Evolutionary conservation across 768 basidiomycete species (phyloP).

Genomic region (Macrolepiota fuliginosa): DNA sequence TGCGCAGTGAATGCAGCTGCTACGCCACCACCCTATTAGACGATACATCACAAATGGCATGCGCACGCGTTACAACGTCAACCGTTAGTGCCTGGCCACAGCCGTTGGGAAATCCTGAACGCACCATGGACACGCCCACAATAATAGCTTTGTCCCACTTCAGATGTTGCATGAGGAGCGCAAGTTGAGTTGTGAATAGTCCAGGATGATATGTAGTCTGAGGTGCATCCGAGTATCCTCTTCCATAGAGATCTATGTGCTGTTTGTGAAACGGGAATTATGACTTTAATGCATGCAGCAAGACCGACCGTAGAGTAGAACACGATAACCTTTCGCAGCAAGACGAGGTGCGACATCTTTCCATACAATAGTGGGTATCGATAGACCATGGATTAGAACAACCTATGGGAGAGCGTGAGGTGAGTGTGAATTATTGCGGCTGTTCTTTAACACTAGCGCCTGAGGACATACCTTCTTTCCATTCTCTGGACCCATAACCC

Average conservation of each 20-base stretch:
- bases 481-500: conserved; percentile 69
- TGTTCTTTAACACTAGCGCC: background rate
- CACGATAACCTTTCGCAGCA: conserved; percentile 62
- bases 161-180: conserved; percentile 76
- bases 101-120: conserved; percentile 11
- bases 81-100: background rate
- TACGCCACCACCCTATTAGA: conserved; percentile 65
- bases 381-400: conserved; percentile 75
- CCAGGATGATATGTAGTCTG: conserved; percentile 61
- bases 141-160: conserved; percentile 67
- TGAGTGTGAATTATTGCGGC: background rate
- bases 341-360: conserved; percentile 69
- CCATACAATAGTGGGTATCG: conserved; percentile 76
- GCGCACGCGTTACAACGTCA: background rate
- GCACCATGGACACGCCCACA: conserved; percentile 75
- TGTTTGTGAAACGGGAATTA: background rate
- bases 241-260: conserved; percentile 68
- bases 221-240: conserved; percentile 83
- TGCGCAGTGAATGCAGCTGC: conserved; percentile 67
- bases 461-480: conserved; percentile 55
- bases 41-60: conserved; percentile 3
- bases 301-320: conserved; percentile 68
- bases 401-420: conserved; percentile 39
- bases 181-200: conserved; percentile 76
- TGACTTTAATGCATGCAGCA: background rate